Percentiles rank a stretch among this genome's conserved stretches.
Evolutionary conservation across 2,329 filamentous ascomycete species (phyloP).

Genomic region (Nigrospora osmanthi): DNA sequence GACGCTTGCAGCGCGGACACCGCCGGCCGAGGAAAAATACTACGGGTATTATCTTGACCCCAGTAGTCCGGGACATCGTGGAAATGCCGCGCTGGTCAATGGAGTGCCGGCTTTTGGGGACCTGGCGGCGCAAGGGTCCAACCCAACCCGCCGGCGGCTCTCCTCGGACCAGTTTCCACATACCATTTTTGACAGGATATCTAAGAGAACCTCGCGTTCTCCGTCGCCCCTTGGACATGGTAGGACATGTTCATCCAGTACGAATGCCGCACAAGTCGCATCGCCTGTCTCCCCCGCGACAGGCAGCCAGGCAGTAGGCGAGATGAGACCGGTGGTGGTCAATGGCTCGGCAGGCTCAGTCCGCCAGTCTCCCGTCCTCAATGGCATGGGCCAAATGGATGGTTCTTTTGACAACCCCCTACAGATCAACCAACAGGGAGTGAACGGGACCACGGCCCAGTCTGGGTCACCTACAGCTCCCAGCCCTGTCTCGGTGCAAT

Average conservation of each 20-base stretch:
- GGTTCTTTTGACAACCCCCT: constrained; percentile 26
- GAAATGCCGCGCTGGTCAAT: constrained; percentile 21
- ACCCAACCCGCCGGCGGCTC: constrained; percentile 33
- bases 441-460: constrained; percentile 4
- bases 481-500: constrained; percentile 11
- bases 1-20: constrained; percentile 32
- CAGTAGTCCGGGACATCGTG: constrained; percentile 14
- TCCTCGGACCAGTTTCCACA: constrained; percentile 49
- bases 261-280: constrained; percentile 29
- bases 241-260: constrained; percentile 33
- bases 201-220: constrained; percentile 43
- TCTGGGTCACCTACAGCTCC: constrained; percentile 11
- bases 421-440: constrained; percentile 24
- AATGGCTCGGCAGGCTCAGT: constrained; percentile 29
- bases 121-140: constrained; percentile 25
- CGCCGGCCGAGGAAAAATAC: constrained; percentile 38
- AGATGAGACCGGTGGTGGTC: constrained; percentile 29
- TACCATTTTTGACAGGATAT: constrained; percentile 43
- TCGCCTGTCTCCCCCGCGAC: constrained; percentile 28
- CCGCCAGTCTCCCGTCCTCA: constrained; percentile 10
- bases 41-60: constrained; percentile 29
- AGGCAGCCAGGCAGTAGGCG: constrained; percentile 22
- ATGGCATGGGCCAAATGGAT: constrained; percentile 20
- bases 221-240: constrained; percentile 47
- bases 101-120: constrained; percentile 40